Conservation (phyloP, 345 rosid species). For the Trapa incisa region DNA sequence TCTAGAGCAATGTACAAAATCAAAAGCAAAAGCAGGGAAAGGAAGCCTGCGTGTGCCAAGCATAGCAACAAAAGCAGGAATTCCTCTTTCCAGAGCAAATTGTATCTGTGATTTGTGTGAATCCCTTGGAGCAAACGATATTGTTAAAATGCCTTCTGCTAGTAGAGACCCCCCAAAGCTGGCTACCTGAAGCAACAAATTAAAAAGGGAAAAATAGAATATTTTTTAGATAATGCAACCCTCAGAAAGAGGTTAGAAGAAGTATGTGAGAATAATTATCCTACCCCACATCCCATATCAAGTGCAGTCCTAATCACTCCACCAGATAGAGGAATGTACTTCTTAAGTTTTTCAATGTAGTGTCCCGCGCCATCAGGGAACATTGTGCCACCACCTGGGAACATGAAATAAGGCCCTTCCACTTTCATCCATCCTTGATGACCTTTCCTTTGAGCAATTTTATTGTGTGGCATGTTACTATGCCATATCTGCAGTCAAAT, state of each 20-base stretch:
- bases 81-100: conserved; percentile 91
- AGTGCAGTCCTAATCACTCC: conserved; percentile 89
- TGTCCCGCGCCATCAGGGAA: conserved; percentile 86
- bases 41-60: conserved; percentile 98
- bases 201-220: background rate
- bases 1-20: conserved; percentile 80
- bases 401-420: conserved; percentile 65
- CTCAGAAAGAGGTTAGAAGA: background rate
- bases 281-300: conserved; percentile 99
- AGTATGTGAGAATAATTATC: conserved; percentile 7
- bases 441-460: conserved; percentile 94
- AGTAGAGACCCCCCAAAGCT: conserved; percentile 86
- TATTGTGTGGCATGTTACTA: conserved; percentile 90
- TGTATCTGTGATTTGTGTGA: conserved; percentile 97
- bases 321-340: conserved; percentile 57
- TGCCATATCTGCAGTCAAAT: conserved; percentile 72
- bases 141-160: conserved; percentile 52
- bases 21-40: conserved; percentile 82
- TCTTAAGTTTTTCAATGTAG: conserved; percentile 75
- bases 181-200: conserved; percentile 49
- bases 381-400: conserved; percentile 99
- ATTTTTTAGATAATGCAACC: conserved; percentile 1
- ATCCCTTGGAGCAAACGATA: conserved; percentile 95
- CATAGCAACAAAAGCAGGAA: conserved; percentile 97
- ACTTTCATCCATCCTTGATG: conserved; percentile 99